Evolutionary conservation across 257 asterid genomes (phyloP).

Genomic region (Plantago ovata): DNA sequence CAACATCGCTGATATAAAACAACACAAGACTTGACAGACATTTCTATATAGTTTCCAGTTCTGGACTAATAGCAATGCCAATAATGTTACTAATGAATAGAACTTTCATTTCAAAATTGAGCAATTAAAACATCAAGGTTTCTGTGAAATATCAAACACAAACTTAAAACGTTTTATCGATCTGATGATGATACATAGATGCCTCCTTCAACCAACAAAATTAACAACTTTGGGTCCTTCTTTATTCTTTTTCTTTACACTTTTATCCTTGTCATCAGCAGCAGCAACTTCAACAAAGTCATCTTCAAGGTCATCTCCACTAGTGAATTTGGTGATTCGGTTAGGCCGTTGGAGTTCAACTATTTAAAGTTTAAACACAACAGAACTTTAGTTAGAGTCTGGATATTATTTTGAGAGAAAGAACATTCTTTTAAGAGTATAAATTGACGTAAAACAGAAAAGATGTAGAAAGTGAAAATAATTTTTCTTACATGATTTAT

Average conservation of each 20-base stretch:
- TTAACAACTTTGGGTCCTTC: conserved; percentile 67
- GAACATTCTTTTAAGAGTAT: no score
- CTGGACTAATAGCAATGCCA: no score
- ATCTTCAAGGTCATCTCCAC: conserved; percentile 97
- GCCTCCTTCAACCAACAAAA: conserved; percentile 53
- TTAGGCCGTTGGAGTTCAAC: conserved; percentile 43
- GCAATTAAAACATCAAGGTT: no score
- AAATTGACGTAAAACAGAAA: neutral
- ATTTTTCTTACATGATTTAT: no score
- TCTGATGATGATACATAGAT: neutral
- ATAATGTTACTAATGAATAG: no score
- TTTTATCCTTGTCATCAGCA: conserved; percentile 28
- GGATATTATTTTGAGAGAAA: no score
- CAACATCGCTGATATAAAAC: no score
- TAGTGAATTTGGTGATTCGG: conserved; percentile 48
- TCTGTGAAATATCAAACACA: conserved; percentile 1
- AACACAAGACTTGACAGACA: no score
- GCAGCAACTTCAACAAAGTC: conserved; percentile 40
- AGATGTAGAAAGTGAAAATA: no score
- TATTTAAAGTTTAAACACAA: conserved; percentile 23
- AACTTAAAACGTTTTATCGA: neutral
- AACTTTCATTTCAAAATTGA: no score
- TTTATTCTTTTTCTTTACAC: conserved; percentile 38
- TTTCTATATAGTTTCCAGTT: no score
- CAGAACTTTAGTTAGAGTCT: conserved; percentile 9